Evolutionary conservation across 768 basidiomycete genomes (phyloP), one percentile per base, ranked within the genome.

Genomic region (Phaffia tasmanica): DNA sequence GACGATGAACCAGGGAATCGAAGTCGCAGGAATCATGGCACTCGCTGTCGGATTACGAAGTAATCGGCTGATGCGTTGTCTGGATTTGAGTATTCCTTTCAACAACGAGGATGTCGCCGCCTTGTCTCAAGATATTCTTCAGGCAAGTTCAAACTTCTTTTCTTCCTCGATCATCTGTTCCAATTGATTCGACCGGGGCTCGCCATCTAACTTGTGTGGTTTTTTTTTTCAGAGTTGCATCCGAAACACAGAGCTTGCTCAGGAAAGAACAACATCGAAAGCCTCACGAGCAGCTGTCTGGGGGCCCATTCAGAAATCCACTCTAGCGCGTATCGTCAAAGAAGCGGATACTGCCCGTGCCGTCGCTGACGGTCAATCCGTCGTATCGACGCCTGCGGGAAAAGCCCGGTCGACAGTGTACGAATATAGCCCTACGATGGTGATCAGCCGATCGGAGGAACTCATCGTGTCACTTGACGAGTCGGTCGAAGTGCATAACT

Each of bases 11-110:
- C 65, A 70, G 0, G 76, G 80, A 7, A 78, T 98, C 42, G 91
- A 91, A 73, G 80, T 91, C 47, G 92, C 93, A 0, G 93, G 89
- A 21, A 87, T 95, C 3, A 86, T 97, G 84, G 95, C 95, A 0
- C 83, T 99, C 27, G 86, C 84, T 63, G 85, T 84, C 2, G 89
- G 92, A 0, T 77, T 99, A 59, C 88, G 88, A 74, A 71, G 77
- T 14, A 98, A 98, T 73, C 81, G 83, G 63, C 81, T 84, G 14
- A 86, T 98, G 81, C 82, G 95, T 5, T 99, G 95, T 73, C 79
- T 99, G 63, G 95, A 99, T 77, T 74, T 98, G 55, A 87, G 89
- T 72, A 89, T 99, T 30, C 91, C 92, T 1, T 86, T 88, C 0
- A 86, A 83, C 1, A 71, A 76, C 46, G 71, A 76, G 14, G 77